phyloP scores from a whole-genome alignment of 106 monocot genomes.

The Phalaenopsis aphrodite region DNA sequence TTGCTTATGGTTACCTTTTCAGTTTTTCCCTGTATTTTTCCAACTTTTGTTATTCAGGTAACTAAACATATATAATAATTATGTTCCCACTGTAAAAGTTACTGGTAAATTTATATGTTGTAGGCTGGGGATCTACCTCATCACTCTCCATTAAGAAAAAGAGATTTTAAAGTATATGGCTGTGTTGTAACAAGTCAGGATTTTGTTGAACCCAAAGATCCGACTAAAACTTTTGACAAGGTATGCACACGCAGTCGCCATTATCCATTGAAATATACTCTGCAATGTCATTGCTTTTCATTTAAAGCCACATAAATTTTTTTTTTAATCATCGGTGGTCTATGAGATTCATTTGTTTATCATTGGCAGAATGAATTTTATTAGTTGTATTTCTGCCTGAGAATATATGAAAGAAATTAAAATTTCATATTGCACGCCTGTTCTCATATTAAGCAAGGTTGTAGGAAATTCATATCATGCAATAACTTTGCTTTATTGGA shows the following conservation, averaged over 20 bases:
- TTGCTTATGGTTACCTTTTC: not conserved
- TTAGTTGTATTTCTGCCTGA: not conserved
- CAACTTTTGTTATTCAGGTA: not conserved
- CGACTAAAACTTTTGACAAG: constrained; percentile 51
- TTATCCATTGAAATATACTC: not conserved
- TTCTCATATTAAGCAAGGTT: not conserved
- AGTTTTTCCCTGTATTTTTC: not conserved
- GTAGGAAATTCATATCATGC: not conserved
- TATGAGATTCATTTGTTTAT: not conserved
- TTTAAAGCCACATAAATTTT: not conserved
- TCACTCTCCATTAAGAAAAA: constrained; percentile 39
- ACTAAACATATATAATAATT: not conserved
- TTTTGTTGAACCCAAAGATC: constrained; percentile 84
- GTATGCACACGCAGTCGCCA: constrained; percentile 25
- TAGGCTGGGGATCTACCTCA: constrained; percentile 41
- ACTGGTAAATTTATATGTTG: constrained; percentile 3
- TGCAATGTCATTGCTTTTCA: not conserved
- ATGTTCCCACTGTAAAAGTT: too few relatives aligned
- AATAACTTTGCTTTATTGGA: not conserved
- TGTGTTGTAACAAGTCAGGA: constrained; percentile 76
- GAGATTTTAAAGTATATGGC: constrained; percentile 82
- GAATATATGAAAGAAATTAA: not conserved
- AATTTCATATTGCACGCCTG: not conserved
- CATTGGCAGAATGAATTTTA: not conserved
- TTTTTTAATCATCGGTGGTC: not conserved